Base-by-base conservation (phyloP, 2,329 filamentous ascomycete species). In the Endoconidiophora polonica region DNA sequence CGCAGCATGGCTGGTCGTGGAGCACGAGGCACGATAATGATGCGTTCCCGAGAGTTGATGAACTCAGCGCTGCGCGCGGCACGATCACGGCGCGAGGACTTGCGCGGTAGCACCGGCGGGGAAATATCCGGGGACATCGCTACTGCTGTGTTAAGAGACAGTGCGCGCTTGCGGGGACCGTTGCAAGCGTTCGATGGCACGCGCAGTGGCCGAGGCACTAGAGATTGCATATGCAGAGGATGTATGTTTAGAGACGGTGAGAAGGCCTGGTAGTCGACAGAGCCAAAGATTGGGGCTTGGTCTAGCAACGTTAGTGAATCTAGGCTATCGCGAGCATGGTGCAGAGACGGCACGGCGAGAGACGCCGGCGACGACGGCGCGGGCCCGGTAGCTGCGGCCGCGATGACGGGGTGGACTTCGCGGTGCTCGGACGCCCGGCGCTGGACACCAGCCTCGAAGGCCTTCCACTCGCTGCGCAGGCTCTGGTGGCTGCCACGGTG, bases 51-150 rank as follows among this genome's bases (percentile, higher is more conserved):
- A 33, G 29, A 33, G 29, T 12, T 33, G 29, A 33, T 33, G 29
- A 33, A 33, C 29, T 33, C 29, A 12, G 29, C 29, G 29, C 29
- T 42, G 26, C 39, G 46, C 20, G 46, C 18, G 24, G 36, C 24
- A 16, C 16, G n/a, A 4, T 42, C 36, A 39, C 51, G 51, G 16
- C 48, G 47, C 5, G 51, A 50, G n/a, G 51, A 53, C 5, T 39
- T 44, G 12, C 44, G 47, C 2, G 47, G 47, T 9, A 49, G 40
- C 26, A 43, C 20, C 3, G 47, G 47, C 4, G 40, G 46, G 3
- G 29, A 7, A 33, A 33, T 12, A 12, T 12, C 12, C 29, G 29
- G 29, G 12, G 29, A 33, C 20, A 6, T 20, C 18, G 40, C 3
- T 18, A 24, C 9, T 6, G 18, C 9, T 23, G 18, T 43, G 20